Percentiles rank a stretch among this genome's conserved stretches.
These are phyloP conservation scores for Scedosporium minutisporum DNA, from an alignment of 2,329 filamentous ascomycete genomes.

Conservation along the genomic window DNA sequence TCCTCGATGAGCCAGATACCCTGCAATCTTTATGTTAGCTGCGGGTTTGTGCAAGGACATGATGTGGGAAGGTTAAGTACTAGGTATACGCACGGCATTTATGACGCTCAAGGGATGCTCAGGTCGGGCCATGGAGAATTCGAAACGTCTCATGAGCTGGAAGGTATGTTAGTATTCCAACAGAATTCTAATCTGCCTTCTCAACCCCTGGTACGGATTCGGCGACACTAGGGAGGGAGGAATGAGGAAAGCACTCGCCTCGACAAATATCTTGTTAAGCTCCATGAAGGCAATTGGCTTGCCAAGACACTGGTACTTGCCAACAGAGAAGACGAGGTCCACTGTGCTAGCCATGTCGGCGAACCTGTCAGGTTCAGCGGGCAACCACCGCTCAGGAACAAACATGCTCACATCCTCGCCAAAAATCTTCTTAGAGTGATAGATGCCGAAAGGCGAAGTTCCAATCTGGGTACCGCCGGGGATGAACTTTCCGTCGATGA, in stretches of 20 bases:
- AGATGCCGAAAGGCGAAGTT: slow-evolving; percentile 29
- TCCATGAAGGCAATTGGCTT: slow-evolving; percentile 33
- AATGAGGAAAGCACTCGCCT: slow-evolving; percentile 20
- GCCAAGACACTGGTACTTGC: slow-evolving; percentile 34
- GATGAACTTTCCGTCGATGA: slow-evolving; percentile 28
- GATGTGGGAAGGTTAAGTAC: no score
- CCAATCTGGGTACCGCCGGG: slow-evolving; percentile 36
- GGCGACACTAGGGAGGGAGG: neutral
- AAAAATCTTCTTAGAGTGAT: slow-evolving; percentile 25
- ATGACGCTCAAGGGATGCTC: neutral
- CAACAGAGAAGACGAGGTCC: slow-evolving; percentile 33
- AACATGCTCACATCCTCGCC: slow-evolving; percentile 31
- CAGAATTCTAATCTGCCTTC: neutral
- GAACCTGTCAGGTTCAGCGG: slow-evolving; percentile 19
- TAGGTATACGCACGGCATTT: neutral
- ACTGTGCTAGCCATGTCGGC: slow-evolving; percentile 26
- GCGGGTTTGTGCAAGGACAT: neutral
- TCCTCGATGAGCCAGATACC: slow-evolving; percentile 6
- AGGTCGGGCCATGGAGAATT: slow-evolving; percentile 1
- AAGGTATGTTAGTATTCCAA: neutral
- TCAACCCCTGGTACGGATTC: neutral
- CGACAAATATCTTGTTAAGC: slow-evolving; percentile 31
- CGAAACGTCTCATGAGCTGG: neutral
- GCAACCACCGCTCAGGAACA: slow-evolving; percentile 39
- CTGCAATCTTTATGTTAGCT: neutral